These are phyloP conservation scores for Dioscorea zingiberensis DNA, from an alignment of 106 monocot species.

Conservation along the genomic window DNA sequence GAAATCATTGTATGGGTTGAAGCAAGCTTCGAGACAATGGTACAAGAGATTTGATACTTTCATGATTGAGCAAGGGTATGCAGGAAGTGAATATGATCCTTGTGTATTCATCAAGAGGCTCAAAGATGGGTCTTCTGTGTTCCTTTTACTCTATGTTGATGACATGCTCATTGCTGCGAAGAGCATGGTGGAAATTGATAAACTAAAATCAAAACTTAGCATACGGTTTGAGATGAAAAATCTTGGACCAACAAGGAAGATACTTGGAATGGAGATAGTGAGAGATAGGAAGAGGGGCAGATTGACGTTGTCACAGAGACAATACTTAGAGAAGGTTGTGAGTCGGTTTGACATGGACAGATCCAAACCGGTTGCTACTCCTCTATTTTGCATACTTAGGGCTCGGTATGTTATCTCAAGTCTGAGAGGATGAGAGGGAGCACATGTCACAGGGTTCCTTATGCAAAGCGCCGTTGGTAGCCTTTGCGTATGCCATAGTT, in stretches of 20 bases:
- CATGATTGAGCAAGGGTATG: neutral
- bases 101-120: neutral
- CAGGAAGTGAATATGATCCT: neutral
- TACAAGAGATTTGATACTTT: neutral
- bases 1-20: too few species aligned
- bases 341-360: neutral
- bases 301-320: neutral
- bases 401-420: neutral
- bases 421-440: neutral
- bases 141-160: too few species aligned
- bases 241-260: neutral
- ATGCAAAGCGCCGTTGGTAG: constrained; percentile 1
- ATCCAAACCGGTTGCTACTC: neutral
- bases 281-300: neutral
- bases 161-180: too few species aligned
- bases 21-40: too few species aligned
- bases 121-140: neutral
- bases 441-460: neutral
- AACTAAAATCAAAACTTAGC: neutral
- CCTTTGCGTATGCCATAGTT: neutral
- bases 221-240: neutral
- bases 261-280: neutral
- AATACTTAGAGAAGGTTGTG: neutral
- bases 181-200: neutral
- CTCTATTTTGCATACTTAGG: neutral